Base-by-base conservation (phyloP, 768 basidiomycete species). In the Boletales sp. region DNA sequence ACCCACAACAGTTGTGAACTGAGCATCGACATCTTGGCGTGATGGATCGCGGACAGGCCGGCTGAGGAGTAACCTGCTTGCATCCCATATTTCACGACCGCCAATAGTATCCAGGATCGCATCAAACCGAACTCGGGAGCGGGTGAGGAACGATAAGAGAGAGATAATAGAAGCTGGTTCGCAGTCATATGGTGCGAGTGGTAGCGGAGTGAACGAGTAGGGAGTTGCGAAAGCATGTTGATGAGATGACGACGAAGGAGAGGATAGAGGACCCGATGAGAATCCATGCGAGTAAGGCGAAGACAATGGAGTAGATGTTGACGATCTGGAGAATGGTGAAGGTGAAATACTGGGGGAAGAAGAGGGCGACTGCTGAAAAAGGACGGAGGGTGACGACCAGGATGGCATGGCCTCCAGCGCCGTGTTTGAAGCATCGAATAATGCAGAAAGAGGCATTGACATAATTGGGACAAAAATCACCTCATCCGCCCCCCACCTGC, bases 21-120 rank as follows among this genome's bases (percentile, higher is more conserved):
- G 84, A 4, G 72, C 55, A 21, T 62, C 61, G 6, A 58, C 40
- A 8, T 53, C 63, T 40, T 63, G 55, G 66, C 74, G 44, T 35
- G 60, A 58, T 52, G 61, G 56, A 41, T 67, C 57, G 32, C 51
- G 56, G 44, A 59, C 60, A 47, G 57, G 61, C 46, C 50, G 66
- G 70, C 66, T 63, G 57, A 91, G 72, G 32, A 95, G 71, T 46
- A 76, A 65, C 56, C 82, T 81, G 3, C 84, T 79, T 5, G 83
- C 86, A 55, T 89, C 85, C 79, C 91, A 90, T 32, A 94, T 76
- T 35, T 79, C 82, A 60, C 79, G 78, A 14, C 93, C 90, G 4
- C 93, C 93, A 15, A 90, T 69, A 2, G 87, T 87, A 65, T 95
- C 94, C 53, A 94, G 65, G 3, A 97, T 78, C 18, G 82, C 86